phyloP scores from a whole-genome alignment of 192 early-diverging fungal species.

The Pilaira anomala region DNA sequence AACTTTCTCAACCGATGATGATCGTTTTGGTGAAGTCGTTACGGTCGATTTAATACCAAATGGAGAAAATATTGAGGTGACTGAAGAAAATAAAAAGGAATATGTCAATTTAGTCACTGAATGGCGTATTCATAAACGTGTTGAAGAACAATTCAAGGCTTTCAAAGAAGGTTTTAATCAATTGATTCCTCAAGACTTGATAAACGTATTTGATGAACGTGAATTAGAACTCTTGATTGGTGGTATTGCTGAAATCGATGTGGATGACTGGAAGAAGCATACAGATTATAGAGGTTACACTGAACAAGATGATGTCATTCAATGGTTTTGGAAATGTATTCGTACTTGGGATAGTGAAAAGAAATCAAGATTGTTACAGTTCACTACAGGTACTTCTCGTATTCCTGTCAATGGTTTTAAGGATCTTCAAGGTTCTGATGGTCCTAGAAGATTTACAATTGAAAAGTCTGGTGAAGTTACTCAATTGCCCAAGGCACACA shows the following conservation, averaged over 20 bases:
- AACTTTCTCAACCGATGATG: constrained; percentile 88
- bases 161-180: constrained; percentile 95
- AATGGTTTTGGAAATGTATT: constrained; percentile 97
- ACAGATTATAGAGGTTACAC: constrained; percentile 98
- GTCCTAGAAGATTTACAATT: constrained; percentile 92
- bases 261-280: constrained; percentile 98
- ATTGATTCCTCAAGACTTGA: constrained; percentile 90
- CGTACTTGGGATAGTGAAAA: constrained; percentile 87
- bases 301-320: constrained; percentile 90
- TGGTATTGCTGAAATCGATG: constrained; percentile 93
- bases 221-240: constrained; percentile 97
- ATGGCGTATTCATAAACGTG: constrained; percentile 84
- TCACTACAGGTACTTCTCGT: constrained; percentile 95
- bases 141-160: constrained; percentile 95
- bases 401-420: constrained; percentile 99
- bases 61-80: constrained; percentile 85
- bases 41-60: constrained; percentile 87
- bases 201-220: constrained; percentile 96
- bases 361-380: constrained; percentile 92
- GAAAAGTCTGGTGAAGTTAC: constrained; percentile 89
- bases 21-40: constrained; percentile 86
- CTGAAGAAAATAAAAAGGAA: constrained; percentile 95
- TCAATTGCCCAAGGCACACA: constrained; percentile 90
- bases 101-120: constrained; percentile 88
- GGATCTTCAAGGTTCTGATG: constrained; percentile 95